These are phyloP conservation scores for Aureobasidium sp. DNA, from an alignment of 2,329 filamentous ascomycete species.

Conservation along the genomic window DNA sequence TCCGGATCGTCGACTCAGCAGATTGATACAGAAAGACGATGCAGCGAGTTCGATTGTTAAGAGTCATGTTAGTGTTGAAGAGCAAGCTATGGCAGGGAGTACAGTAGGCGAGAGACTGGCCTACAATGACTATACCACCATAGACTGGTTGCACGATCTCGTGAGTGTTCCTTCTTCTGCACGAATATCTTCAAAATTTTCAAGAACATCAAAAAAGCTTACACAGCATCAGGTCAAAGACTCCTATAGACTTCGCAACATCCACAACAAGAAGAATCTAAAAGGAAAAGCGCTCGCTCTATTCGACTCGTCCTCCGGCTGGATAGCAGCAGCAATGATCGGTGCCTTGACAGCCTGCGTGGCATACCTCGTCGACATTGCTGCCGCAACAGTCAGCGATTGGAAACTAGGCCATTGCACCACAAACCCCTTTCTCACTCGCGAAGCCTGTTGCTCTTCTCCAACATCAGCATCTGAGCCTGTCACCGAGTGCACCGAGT, in stretches of 20 bases:
- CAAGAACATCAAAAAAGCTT: neutral
- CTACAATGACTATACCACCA: constrained; percentile 57
- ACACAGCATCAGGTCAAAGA: constrained; percentile 44
- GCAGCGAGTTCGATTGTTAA: constrained; percentile 37
- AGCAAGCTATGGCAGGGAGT: constrained; percentile 40
- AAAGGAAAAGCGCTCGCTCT: constrained; percentile 34
- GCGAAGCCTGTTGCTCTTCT: constrained; percentile 44
- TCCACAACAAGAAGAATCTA: constrained; percentile 39
- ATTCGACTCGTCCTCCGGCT: constrained; percentile 49
- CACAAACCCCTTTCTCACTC: constrained; percentile 38
- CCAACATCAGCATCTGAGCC: constrained; percentile 24
- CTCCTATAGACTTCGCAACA: constrained; percentile 45
- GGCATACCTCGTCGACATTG: constrained; percentile 50
- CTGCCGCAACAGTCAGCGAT: constrained; percentile 48
- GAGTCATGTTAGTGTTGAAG: constrained; percentile 42
- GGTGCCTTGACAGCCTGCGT: constrained; percentile 49
- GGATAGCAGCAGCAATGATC: constrained; percentile 50
- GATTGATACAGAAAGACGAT: constrained; percentile 32
- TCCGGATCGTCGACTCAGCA: constrained; percentile 27
- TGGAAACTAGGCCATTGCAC: constrained; percentile 53
- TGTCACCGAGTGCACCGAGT: constrained; percentile 33
- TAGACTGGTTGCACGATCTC: constrained; percentile 56
- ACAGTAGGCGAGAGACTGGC: constrained; percentile 49
- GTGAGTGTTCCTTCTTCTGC: constrained; percentile 26
- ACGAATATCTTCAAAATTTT: neutral